Percentiles rank a stretch among this genome's conserved stretches.
These are phyloP conservation scores for Irpex sp. DNA, from an alignment of 1,284 basidiomycete genomes.

Conservation along the genomic window DNA sequence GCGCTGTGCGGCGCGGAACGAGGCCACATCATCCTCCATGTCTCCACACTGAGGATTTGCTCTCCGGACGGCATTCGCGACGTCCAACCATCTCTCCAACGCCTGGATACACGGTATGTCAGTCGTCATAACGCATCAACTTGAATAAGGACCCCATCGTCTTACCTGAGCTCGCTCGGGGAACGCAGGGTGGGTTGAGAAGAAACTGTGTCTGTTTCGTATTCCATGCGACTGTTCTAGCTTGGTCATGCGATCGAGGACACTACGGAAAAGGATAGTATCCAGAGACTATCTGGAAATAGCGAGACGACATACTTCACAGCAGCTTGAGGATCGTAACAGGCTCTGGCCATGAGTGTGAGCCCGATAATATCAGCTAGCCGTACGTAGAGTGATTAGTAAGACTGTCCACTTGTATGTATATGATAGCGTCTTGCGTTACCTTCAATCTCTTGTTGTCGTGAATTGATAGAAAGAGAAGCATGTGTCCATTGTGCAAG, in stretches of 20 bases:
- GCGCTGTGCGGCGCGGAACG: too few relatives aligned
- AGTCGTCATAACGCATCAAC: too few relatives aligned
- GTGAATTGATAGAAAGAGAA: conserved; percentile 82
- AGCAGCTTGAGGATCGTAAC: conserved; percentile 77
- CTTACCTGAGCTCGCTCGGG: conserved; percentile 66
- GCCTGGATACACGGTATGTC: too few relatives aligned
- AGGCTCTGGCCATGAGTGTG: conserved; percentile 71
- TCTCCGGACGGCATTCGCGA: too few relatives aligned
- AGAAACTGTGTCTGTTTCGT: conserved; percentile 40
- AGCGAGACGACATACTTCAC: conserved; percentile 49
- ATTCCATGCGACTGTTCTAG: conserved; percentile 24
- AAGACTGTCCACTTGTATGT: neutral
- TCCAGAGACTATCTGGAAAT: conserved; percentile 57
- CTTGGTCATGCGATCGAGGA: conserved; percentile 29
- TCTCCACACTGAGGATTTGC: too few relatives aligned
- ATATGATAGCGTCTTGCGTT: neutral
- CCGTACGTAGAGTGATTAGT: neutral
- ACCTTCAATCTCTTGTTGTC: conserved; percentile 83
- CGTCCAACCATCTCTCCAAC: too few relatives aligned
- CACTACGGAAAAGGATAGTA: conserved; percentile 16
- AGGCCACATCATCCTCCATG: too few relatives aligned
- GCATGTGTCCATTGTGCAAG: conserved; percentile 24
- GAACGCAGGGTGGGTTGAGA: conserved; percentile 77
- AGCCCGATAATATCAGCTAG: conserved; percentile 78
- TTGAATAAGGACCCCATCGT: too few relatives aligned